Evolutionary conservation across 2,329 filamentous ascomycete species (phyloP), one percentile per base, ranked within the genome.

Genomic region (Monilinia fructigena): DNA sequence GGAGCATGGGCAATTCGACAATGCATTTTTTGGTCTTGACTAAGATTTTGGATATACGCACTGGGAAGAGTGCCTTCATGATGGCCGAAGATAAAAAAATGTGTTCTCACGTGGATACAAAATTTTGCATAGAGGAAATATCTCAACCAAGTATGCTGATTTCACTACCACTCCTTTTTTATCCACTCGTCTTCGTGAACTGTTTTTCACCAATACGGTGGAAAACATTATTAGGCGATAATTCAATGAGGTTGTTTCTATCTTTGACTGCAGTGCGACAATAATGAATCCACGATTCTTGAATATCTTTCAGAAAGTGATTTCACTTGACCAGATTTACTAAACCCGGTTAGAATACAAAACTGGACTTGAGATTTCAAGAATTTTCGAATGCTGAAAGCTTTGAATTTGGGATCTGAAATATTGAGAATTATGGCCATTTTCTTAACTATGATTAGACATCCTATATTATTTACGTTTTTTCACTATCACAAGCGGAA

Each of bases 1-100:
- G 66, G 68, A 73, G 45, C 72, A 75, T 59, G 71, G 71, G 18
- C 69, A 73, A 48, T 74, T 73, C 60, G 74, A 76, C 55, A 71
- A 68, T 68, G 71, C 68, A 11, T 76, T 75, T 65, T 76, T 76
- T 50, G 69, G 68, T 7, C 42, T 75, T 28, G 69, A 71, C 14
- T 65, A 18, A 60, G 20, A 38, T 4, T 26, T 48, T 38, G 28
- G 28, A 48, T 38, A 23, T 50, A 48, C 12, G 28, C 16, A 50
- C 18, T n/a, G 11, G 31, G 20, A 50, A 26, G 20, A 20, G 14
- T 26, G 10, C 11, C 11, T 52, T 52, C 23, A 26, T 52, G n/a
- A 3, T 2, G 18, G 28, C 38, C 18, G 11, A 50, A 26, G 28
- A 23, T 20, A 11, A 38, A 23, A 23, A 18, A 38, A 10, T 12